Conservation (phyloP, 306 rosid species). For the Cyamopsis tetragonoloba region DNA sequence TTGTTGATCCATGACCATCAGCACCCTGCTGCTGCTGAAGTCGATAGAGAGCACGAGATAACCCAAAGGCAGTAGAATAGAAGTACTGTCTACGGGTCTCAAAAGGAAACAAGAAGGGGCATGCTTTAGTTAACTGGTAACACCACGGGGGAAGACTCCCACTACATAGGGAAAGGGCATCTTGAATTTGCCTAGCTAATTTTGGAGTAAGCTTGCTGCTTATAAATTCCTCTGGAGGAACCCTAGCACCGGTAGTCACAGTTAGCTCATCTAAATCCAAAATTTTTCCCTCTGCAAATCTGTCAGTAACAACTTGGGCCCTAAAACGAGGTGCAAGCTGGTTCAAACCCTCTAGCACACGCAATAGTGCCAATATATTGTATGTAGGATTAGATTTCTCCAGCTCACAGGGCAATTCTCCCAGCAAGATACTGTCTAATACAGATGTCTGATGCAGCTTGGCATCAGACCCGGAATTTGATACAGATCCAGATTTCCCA, state of each 20-base stretch:
- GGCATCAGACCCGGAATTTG: constrained; percentile 51
- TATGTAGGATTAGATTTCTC: constrained; percentile 81
- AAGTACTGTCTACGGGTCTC: constrained; percentile 87
- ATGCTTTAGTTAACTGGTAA: constrained; percentile 86
- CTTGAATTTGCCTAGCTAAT: constrained; percentile 88
- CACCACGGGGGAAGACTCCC: constrained; percentile 96
- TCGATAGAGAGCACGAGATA: constrained; percentile 84
- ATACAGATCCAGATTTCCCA: constrained; percentile 48
- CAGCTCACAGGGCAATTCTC: constrained; percentile 83
- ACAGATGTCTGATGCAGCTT: constrained; percentile 56
- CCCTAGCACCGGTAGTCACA: constrained; percentile 52
- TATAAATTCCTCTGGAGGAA: constrained; percentile 58
- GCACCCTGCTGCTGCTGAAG: constrained; percentile 95
- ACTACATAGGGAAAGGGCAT: constrained; percentile 89
- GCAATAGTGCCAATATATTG: constrained; percentile 70
- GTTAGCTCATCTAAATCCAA: constrained; percentile 53
- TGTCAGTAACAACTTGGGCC: constrained; percentile 53
- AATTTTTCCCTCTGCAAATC: constrained; percentile 62
- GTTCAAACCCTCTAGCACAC: constrained; percentile 85
- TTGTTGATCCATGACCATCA: constrained; percentile 72
- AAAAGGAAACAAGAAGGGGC: constrained; percentile 93
- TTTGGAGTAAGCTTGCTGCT: constrained; percentile 92
- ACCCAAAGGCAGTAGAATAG: constrained; percentile 89
- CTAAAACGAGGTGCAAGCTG: constrained; percentile 82
- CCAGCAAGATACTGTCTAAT: constrained; percentile 82